phyloP scores from a whole-genome alignment of 73 alveolate species.

The Halteria grandinella region DNA sequence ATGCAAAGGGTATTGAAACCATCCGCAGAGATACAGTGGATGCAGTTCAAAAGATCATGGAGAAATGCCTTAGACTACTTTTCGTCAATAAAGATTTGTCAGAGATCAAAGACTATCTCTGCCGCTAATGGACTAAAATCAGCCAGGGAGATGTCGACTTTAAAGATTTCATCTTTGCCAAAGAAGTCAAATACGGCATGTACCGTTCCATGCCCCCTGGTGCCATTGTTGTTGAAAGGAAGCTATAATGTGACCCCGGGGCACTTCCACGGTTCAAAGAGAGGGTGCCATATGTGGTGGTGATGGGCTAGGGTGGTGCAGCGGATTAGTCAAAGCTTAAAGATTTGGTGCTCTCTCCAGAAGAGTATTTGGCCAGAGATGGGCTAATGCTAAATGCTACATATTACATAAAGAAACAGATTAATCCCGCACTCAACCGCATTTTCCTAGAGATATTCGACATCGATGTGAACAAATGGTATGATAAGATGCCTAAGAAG shows the following conservation, averaged over 20 bases:
- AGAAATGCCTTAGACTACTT: constrained; percentile 82
- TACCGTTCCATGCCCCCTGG: constrained; percentile 87
- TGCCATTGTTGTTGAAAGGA: constrained; percentile 81
- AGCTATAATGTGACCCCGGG: constrained; percentile 80
- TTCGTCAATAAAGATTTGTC: constrained; percentile 89
- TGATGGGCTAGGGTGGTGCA: constrained; percentile 79
- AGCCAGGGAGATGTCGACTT: constrained; percentile 75
- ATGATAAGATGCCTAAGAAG: constrained; percentile 67
- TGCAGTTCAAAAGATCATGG: constrained; percentile 85
- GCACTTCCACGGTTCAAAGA: constrained; percentile 84
- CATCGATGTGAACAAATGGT: constrained; percentile 85
- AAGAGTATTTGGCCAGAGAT: constrained; percentile 79
- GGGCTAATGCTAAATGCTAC: constrained; percentile 68
- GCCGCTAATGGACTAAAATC: constrained; percentile 88
- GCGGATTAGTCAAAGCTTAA: constrained; percentile 63
- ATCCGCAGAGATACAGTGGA: constrained; percentile 92
- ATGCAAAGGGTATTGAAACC: constrained; percentile 95
- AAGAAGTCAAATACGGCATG: constrained; percentile 88
- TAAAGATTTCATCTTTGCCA: constrained; percentile 90
- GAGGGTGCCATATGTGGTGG: constrained; percentile 91
- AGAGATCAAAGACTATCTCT: constrained; percentile 77
- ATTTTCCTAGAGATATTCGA: constrained; percentile 80
- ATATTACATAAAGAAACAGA: constrained; percentile 82
- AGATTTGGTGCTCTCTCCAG: constrained; percentile 87
- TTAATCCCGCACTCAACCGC: constrained; percentile 88